These are phyloP conservation scores for Pseudogymnoascus sp. DNA, from an alignment of 2,329 filamentous ascomycete genomes.

Conservation along the genomic window DNA sequence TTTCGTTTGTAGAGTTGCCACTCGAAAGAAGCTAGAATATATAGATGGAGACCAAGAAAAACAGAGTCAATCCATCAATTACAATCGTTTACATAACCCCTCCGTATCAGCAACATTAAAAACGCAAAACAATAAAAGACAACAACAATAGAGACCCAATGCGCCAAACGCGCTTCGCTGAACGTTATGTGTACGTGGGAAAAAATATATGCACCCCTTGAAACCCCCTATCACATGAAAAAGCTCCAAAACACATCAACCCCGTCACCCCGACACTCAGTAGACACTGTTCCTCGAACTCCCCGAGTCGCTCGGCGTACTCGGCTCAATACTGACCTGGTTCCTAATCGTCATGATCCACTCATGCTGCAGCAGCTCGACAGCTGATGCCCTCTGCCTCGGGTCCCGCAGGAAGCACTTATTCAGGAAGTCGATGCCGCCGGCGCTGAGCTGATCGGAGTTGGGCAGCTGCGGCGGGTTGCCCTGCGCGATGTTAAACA, in stretches of 20 bases:
- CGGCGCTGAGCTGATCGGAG: conserved; percentile 71
- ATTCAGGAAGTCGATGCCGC: conserved; percentile 80
- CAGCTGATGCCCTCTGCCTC: conserved; percentile 66
- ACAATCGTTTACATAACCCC: background rate
- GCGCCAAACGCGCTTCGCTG: conserved; percentile 6
- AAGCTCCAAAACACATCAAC: background rate
- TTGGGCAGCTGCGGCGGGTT: conserved; percentile 82
- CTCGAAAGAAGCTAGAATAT: background rate
- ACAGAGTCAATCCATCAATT: background rate
- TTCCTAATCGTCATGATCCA: conserved; percentile 68
- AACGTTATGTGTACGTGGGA: conserved; percentile 3
- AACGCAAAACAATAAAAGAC: background rate
- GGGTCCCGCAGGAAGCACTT: conserved; percentile 85
- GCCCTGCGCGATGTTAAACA: conserved; percentile 99
- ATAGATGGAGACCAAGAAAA: background rate
- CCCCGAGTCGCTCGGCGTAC: conserved; percentile 48
- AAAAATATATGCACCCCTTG: background rate
- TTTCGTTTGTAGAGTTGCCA: background rate
- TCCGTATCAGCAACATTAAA: background rate
- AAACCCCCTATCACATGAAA: background rate
- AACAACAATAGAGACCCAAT: background rate
- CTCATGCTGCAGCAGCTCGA: conserved; percentile 87
- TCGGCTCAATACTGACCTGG: conserved; percentile 52
- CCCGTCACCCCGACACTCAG: background rate
- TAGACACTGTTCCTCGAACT: background rate